Percentiles rank a stretch among this genome's conserved stretches.
Evolutionary conservation across 1,139 yeast genomes (phyloP).

Genomic region (Geotrichum siamense): DNA sequence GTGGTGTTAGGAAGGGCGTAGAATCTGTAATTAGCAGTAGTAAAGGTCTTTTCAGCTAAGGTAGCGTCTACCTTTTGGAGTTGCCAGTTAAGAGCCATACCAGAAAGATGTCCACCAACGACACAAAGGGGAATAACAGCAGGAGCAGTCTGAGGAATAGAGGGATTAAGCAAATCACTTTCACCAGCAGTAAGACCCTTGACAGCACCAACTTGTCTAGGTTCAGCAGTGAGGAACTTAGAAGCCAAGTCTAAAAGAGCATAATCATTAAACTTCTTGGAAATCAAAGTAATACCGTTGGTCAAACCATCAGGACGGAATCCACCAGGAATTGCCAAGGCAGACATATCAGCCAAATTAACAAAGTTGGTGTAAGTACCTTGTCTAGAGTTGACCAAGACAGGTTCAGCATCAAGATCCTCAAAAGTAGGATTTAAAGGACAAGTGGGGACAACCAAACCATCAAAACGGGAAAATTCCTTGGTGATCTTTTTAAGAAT

Average conservation of each 20-base stretch:
- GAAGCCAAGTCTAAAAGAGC: conserved; percentile 81
- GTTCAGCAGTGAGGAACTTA: conserved; percentile 50
- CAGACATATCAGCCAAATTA: conserved; percentile 87
- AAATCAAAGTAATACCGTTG: conserved; percentile 79
- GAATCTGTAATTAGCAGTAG: conserved; percentile 65
- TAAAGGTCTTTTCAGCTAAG: conserved; percentile 55
- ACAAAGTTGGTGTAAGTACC: conserved; percentile 97
- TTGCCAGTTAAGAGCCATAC: conserved; percentile 92
- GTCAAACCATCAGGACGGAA: conserved; percentile 81
- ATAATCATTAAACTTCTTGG: conserved; percentile 75
- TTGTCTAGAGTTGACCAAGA: conserved; percentile 73
- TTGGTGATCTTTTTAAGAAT: conserved; percentile 58
- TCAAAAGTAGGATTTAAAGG: conserved; percentile 82
- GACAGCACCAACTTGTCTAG: conserved; percentile 42
- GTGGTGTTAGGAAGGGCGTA: conserved; percentile 72
- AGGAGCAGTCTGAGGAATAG: conserved; percentile 36
- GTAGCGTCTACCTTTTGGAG: conserved; percentile 78
- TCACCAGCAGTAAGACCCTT: conserved; percentile 28
- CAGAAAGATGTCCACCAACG: conserved; percentile 90
- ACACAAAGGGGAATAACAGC: conserved; percentile 66
- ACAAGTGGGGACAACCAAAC: conserved; percentile 82
- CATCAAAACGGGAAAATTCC: conserved; percentile 57
- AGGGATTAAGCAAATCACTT: conserved; percentile 38
- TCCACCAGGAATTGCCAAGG: conserved; percentile 85
- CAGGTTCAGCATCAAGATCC: conserved; percentile 69